Evolutionary conservation across 345 rosid species (phyloP).

Genomic region (Clarkia xantiana): DNA sequence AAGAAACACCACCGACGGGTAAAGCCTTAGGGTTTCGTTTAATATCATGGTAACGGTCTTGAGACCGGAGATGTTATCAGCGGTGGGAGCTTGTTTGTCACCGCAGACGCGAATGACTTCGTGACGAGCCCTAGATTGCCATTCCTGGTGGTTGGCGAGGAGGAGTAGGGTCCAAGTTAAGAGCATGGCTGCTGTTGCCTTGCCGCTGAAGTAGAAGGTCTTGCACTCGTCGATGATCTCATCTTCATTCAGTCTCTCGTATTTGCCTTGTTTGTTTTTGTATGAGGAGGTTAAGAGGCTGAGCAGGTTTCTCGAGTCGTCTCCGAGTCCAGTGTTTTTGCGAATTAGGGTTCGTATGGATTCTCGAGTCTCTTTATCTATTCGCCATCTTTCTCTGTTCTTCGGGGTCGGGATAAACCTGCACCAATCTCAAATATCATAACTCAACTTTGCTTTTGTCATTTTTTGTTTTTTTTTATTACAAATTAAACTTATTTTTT

Average conservation of each 20-base stretch:
- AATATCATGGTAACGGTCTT: conserved; percentile 60
- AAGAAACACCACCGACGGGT: conserved; percentile 46
- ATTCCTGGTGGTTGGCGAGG: conserved; percentile 60
- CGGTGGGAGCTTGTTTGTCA: conserved; percentile 14
- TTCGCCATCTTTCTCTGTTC: conserved; percentile 58
- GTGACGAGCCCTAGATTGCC: conserved; percentile 66
- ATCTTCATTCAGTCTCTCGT: conserved; percentile 44
- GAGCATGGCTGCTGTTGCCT: conserved; percentile 59
- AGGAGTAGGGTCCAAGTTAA: conserved; percentile 57
- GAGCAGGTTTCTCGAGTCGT: conserved; percentile 39
- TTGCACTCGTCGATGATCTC: conserved; percentile 80
- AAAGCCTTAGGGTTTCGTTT: conserved; percentile 60
- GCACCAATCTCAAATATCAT: too few species aligned
- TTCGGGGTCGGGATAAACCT: conserved; percentile 70
- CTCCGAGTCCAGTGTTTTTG: conserved; percentile 16
- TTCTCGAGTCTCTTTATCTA: conserved; percentile 53
- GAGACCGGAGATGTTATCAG: conserved; percentile 35
- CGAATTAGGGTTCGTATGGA: conserved; percentile 35
- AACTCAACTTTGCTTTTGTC: too few species aligned
- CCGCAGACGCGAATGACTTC: conserved; percentile 39
- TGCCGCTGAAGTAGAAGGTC: conserved; percentile 79
- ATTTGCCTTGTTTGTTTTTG: conserved; percentile 33
- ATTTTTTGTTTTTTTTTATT: too few species aligned
- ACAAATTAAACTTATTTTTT: too few species aligned
- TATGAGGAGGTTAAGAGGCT: conserved; percentile 38